Evolutionary conservation across 202 grass and related monocot species (phyloP).

Genomic region (Hordeum pubiflorum): DNA sequence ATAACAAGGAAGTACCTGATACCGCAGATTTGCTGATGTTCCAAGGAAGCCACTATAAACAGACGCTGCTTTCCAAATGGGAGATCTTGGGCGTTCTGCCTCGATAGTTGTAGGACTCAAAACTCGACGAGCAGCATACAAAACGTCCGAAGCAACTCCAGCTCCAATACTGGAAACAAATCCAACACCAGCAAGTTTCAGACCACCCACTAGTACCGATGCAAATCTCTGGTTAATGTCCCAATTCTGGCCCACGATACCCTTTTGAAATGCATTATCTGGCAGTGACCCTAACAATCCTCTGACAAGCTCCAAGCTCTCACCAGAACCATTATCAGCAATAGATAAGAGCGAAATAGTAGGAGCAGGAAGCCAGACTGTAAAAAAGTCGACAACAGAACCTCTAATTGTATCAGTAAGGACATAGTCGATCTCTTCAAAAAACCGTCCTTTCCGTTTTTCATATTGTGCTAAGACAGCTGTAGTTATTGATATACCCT

Average conservation of each 20-base stretch:
- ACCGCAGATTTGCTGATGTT: slow-evolving; percentile 88
- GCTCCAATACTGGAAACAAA: slow-evolving; percentile 94
- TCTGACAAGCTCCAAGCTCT: slow-evolving; percentile 78
- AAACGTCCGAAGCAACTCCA: slow-evolving; percentile 72
- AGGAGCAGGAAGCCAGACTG: slow-evolving; percentile 94
- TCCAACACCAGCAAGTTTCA: slow-evolving; percentile 90
- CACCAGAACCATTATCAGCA: slow-evolving; percentile 52
- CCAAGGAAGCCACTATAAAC: slow-evolving; percentile 90
- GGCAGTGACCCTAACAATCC: slow-evolving; percentile 74
- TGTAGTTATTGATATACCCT: slow-evolving; percentile 91
- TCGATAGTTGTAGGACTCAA: slow-evolving; percentile 45
- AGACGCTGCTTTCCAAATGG: slow-evolving; percentile 66
- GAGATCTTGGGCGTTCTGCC: slow-evolving; percentile 43
- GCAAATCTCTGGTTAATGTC: slow-evolving; percentile 74
- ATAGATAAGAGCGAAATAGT: slow-evolving; percentile 86
- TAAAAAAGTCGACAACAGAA: slow-evolving; percentile 95
- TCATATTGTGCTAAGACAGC: slow-evolving; percentile 87
- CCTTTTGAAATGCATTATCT: slow-evolving; percentile 98
- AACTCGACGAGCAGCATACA: slow-evolving; percentile 50
- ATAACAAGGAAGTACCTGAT: slow-evolving; percentile 53
- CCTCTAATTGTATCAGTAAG: slow-evolving; percentile 95
- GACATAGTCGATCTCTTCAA: slow-evolving; percentile 91
- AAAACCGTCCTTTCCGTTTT: slow-evolving; percentile 76
- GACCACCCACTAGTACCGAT: slow-evolving; percentile 72
- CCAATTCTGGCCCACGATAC: slow-evolving; percentile 63